Evolutionary conservation across 495 filamentous ascomycete species (phyloP), one percentile per base, ranked within the genome.

Genomic region (Lophium mytilinum): DNA sequence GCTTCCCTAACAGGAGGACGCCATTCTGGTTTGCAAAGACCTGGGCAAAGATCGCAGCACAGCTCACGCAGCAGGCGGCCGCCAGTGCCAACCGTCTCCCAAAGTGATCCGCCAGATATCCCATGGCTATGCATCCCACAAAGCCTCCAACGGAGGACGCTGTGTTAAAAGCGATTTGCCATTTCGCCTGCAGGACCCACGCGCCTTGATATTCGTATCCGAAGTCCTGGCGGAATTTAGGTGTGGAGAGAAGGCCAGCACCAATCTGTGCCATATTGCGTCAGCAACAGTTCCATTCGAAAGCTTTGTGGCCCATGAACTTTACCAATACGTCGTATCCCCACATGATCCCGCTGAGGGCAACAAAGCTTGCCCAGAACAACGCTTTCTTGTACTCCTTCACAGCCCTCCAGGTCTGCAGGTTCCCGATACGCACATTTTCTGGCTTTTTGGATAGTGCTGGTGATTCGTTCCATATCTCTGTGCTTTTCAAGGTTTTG

Each of bases 121-220:
- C 45, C 45, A 48, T 48, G 12, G 45, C 45, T 24, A 48, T 24
- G 14, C 45, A 48, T 19, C 45, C 45, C 14, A 48, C 45, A 8
- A 48, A 33, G 15, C 45, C 45, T 21, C 45, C 45, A 9, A 48
- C 14, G n/a, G 43, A 47, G 2, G 43, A 47, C 11, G 43, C 43
- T 11, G 43, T 47, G 14, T 48, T 48, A 18, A 48, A 48, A 48
- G 45, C 45, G 17, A 48, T 48, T 14, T 48, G 45, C 45, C n/a
- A 48, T 24, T 48, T 48, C 12, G 45, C 45, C 45, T 48, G 45
- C 18, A 48, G 45, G 12, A 48, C 45, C 45, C 45, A 48, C 21
- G 15, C 15, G 17, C 45, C 45, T 1, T 48, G 24, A 21, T 47
- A 48, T 9, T 48, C 17, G 17, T 48, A 48, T 19, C 45, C 17